Conservation (phyloP, 2,329 filamentous ascomycete species). For the Xylariaceae sp. region DNA sequence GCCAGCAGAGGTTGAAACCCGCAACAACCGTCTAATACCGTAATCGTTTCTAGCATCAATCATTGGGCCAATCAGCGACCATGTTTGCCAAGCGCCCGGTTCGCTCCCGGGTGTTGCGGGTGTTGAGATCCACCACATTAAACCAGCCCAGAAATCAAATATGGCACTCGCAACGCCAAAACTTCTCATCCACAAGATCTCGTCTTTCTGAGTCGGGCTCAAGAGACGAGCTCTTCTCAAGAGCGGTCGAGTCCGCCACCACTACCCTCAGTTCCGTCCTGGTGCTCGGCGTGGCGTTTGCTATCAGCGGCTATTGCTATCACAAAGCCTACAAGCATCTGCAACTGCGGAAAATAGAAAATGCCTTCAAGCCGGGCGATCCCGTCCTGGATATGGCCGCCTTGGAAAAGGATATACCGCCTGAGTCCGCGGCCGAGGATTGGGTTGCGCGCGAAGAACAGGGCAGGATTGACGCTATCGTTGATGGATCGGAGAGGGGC, state of each 20-base stretch:
- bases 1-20: background rate
- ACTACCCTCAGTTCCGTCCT: constrained; percentile 72
- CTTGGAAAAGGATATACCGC: constrained; percentile 49
- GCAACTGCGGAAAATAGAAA: constrained; percentile 86
- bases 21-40: background rate
- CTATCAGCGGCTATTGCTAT: constrained; percentile 67
- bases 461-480: constrained; percentile 71
- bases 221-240: constrained; percentile 35
- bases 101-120: constrained; percentile 2
- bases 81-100: constrained; percentile 14
- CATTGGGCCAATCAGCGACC: constrained; percentile 2
- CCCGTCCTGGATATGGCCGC: constrained; percentile 79
- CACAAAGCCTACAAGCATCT: constrained; percentile 83
- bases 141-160: constrained; percentile 5
- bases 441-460: constrained; percentile 89
- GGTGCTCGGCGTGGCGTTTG: constrained; percentile 62
- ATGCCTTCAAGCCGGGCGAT: constrained; percentile 87
- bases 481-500: constrained; percentile 65
- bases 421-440: constrained; percentile 47
- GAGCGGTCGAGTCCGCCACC: constrained; percentile 68
- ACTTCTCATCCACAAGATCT: constrained; percentile 15
- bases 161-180: constrained; percentile 16
- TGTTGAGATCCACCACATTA: constrained; percentile 5
- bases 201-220: constrained; percentile 8
- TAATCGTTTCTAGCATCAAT: background rate